Percentiles rank a stretch among this genome's conserved stretches.
These are phyloP conservation scores for Penicillium turbatum DNA, from an alignment of 495 filamentous ascomycete species.

Conservation along the genomic window DNA sequence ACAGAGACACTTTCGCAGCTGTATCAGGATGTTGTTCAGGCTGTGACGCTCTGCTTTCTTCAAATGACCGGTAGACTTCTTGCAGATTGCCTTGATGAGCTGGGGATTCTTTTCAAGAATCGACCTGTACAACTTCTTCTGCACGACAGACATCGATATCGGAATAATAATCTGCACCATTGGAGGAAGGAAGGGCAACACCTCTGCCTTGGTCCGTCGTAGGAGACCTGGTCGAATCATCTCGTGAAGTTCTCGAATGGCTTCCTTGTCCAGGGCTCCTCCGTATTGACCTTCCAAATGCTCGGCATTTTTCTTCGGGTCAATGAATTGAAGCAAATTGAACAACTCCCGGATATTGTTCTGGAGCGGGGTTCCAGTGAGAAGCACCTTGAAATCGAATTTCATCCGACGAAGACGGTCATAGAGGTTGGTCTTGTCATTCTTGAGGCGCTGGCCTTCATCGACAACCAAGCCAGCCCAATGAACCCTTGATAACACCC, in stretches of 20 bases:
- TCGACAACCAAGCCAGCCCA: slow-evolving; percentile 93
- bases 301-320: slow-evolving; percentile 63
- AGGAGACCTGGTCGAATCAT: slow-evolving; percentile 81
- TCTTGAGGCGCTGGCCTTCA: slow-evolving; percentile 95
- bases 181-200: slow-evolving; percentile 83
- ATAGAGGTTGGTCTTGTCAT: slow-evolving; percentile 81
- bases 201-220: slow-evolving; percentile 81
- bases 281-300: slow-evolving; percentile 70
- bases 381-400: slow-evolving; percentile 72
- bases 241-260: slow-evolving; percentile 72
- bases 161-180: slow-evolving; percentile 94
- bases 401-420: slow-evolving; percentile 64
- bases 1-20: slow-evolving; percentile 89
- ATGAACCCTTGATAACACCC: slow-evolving; percentile 59
- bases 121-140: slow-evolving; percentile 91
- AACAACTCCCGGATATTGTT: slow-evolving; percentile 94
- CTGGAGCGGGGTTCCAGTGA: slow-evolving; percentile 90
- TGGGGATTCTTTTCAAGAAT: slow-evolving; percentile 85
- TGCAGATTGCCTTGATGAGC: slow-evolving; percentile 83
- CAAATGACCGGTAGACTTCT: slow-evolving; percentile 48
- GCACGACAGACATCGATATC: slow-evolving; percentile 84
- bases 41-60: slow-evolving; percentile 68
- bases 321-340: slow-evolving; percentile 90
- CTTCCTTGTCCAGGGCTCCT: slow-evolving; percentile 67
- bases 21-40: slow-evolving; percentile 91